A percentile compares a stretch with the other conserved stretches of the same genome.
These are phyloP conservation scores for Gaertneriomyces sp. DNA, from an alignment of 192 early-diverging fungal genomes.

Conservation along the genomic window DNA sequence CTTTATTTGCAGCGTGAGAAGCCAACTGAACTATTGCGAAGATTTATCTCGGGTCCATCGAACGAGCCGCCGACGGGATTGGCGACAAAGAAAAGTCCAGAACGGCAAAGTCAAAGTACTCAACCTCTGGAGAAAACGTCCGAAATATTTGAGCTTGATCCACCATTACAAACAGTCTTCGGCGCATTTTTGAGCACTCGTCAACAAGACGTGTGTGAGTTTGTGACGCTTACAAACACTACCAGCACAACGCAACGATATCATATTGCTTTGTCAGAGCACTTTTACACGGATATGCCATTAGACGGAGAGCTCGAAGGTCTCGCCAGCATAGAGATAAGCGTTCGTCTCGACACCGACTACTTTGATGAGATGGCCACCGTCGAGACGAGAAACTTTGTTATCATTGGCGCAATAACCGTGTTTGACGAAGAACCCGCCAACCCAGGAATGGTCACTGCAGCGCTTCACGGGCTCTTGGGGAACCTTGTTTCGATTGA, in stretches of 20 bases:
- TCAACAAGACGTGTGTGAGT: constrained; percentile 38
- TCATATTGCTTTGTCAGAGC: constrained; percentile 37
- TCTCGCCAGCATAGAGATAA: constrained; percentile 46
- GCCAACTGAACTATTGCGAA: constrained; percentile 26
- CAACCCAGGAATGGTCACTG: constrained; percentile 35
- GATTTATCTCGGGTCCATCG: constrained; percentile 28
- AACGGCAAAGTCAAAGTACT: not conserved
- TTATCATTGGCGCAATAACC: constrained; percentile 41
- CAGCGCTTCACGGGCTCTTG: constrained; percentile 36
- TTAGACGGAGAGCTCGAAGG: constrained; percentile 50
- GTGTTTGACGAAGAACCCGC: constrained; percentile 37
- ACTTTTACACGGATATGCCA: constrained; percentile 47
- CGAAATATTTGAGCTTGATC: constrained; percentile 50
- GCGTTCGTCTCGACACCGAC: constrained; percentile 29
- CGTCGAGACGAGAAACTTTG: constrained; percentile 25
- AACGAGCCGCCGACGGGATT: constrained; percentile 30
- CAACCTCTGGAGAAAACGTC: constrained; percentile 28
- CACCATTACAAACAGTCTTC: constrained; percentile 41
- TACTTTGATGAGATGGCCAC: constrained; percentile 13
- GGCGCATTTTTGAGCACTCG: constrained; percentile 22
- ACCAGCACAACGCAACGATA: constrained; percentile 36
- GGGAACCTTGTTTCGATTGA: constrained; percentile 44
- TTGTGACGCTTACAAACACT: constrained; percentile 49
- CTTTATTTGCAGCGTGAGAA: constrained; percentile 33
- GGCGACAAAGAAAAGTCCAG: constrained; percentile 17